Percentiles rank a stretch among this genome's conserved stretches.
phyloP scores from a whole-genome alignment of 1,139 yeast genomes.

The Waltiozyma sp. region DNA sequence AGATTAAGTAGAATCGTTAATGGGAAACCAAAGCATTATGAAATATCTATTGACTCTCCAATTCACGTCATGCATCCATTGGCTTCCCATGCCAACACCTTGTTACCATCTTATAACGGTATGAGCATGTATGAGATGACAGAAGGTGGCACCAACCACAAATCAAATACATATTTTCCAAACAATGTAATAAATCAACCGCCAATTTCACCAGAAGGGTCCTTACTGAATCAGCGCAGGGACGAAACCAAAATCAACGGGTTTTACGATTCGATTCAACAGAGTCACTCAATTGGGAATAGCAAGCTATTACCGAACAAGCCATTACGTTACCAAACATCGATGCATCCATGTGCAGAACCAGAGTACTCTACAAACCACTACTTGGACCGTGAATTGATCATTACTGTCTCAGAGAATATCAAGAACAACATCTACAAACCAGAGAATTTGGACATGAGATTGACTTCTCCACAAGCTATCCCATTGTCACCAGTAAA shows the following conservation, averaged over 20 bases:
- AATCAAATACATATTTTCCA: slow-evolving; percentile 29
- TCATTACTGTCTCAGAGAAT: slow-evolving; percentile 28
- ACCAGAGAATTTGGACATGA: slow-evolving; percentile 35
- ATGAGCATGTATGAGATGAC: slow-evolving; percentile 7
- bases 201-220: slow-evolving; percentile 47
- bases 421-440: slow-evolving; percentile 49
- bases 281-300: neutral
- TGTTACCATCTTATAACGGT: slow-evolving; percentile 35
- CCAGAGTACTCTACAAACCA: slow-evolving; percentile 20
- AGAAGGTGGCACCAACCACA: slow-evolving; percentile 15
- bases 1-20: slow-evolving; percentile 57
- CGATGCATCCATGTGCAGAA: slow-evolving; percentile 9
- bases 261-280: slow-evolving; percentile 8
- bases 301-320: neutral
- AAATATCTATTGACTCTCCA: slow-evolving; percentile 86
- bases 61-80: slow-evolving; percentile 50
- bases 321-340: slow-evolving; percentile 1
- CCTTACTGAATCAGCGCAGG: slow-evolving; percentile 21
- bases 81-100: slow-evolving; percentile 66
- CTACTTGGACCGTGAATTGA: slow-evolving; percentile 3
- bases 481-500: slow-evolving; percentile 37
- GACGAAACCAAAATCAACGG: slow-evolving; percentile 19
- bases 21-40: slow-evolving; percentile 73
- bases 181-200: slow-evolving; percentile 27
- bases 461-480: slow-evolving; percentile 50